Evolutionary conservation across 2,329 filamentous ascomycete genomes (phyloP).

Genomic region (Ophiostoma triangulosporum): DNA sequence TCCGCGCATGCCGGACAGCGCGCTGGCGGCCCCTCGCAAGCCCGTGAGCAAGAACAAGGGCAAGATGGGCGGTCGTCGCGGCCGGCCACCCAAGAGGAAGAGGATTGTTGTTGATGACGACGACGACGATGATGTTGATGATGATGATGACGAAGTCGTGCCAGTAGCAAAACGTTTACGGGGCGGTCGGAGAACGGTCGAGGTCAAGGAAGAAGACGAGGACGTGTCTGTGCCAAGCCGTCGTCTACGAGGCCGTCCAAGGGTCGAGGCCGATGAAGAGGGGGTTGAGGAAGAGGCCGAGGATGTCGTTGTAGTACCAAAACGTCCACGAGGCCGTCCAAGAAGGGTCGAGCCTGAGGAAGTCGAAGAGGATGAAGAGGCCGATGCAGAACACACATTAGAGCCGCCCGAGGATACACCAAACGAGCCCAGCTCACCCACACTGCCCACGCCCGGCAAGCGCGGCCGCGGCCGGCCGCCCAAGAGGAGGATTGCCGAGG

Average conservation of each 20-base stretch:
- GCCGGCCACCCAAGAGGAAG: constrained; percentile 1
- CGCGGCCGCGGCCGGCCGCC: no score
- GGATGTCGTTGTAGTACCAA: not conserved
- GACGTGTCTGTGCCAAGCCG: not conserved
- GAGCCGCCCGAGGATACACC: not conserved
- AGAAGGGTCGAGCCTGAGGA: not conserved
- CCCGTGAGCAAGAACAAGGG: not conserved
- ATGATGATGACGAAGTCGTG: not conserved
- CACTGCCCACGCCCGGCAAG: constrained; percentile 15
- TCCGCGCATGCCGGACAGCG: not conserved
- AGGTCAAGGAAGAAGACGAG: not conserved
- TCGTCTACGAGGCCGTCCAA: constrained; percentile 1
- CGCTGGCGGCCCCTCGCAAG: not conserved
- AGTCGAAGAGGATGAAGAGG: not conserved
- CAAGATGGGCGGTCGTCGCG: not conserved
- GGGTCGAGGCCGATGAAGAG: no score
- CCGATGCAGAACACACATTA: not conserved
- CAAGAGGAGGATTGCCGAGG: no score
- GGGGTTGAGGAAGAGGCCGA: no score
- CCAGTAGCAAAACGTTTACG: no score
- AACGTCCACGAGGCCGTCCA: constrained; percentile 1
- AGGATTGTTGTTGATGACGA: not conserved
- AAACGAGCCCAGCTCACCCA: constrained; percentile 16
- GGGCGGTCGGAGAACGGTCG: no score
- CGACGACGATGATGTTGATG: not conserved